phyloP scores from a whole-genome alignment of 2,329 filamentous ascomycete species.

The Trichoderma pleuroti region DNA sequence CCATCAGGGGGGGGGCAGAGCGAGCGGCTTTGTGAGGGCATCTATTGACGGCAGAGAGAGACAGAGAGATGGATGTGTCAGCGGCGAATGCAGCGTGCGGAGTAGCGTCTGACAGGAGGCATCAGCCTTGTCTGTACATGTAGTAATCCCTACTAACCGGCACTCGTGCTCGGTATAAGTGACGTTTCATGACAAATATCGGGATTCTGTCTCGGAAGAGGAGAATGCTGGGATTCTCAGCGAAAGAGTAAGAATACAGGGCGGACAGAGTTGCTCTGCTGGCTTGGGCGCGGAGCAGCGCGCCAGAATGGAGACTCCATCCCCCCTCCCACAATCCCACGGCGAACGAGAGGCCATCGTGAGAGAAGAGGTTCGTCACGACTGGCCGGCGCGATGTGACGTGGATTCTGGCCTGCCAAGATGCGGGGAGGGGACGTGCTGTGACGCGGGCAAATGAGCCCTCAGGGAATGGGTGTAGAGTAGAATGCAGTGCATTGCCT shows the following conservation, averaged over 20 bases:
- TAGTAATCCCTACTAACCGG: too few species aligned
- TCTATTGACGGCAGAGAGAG: neutral
- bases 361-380: neutral
- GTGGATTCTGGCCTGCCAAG: neutral
- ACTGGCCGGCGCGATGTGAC: slow-evolving; percentile 1
- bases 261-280: too few species aligned
- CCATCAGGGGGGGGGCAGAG: neutral
- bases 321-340: neutral
- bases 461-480: too few species aligned
- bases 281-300: neutral
- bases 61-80: neutral
- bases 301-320: neutral
- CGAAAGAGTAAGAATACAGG: neutral
- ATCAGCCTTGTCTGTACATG: neutral
- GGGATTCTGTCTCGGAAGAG: neutral
- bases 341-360: neutral
- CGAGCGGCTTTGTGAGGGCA: neutral
- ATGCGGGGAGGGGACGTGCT: neutral
- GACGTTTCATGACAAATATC: neutral
- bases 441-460: neutral
- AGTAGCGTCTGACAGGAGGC: neutral
- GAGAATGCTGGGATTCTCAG: neutral
- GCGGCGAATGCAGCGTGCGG: neutral
- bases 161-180: neutral
- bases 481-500: neutral